These are phyloP conservation scores for Agrostemma githago DNA, from an alignment of 148 eudicot genomes.

Conservation along the genomic window DNA sequence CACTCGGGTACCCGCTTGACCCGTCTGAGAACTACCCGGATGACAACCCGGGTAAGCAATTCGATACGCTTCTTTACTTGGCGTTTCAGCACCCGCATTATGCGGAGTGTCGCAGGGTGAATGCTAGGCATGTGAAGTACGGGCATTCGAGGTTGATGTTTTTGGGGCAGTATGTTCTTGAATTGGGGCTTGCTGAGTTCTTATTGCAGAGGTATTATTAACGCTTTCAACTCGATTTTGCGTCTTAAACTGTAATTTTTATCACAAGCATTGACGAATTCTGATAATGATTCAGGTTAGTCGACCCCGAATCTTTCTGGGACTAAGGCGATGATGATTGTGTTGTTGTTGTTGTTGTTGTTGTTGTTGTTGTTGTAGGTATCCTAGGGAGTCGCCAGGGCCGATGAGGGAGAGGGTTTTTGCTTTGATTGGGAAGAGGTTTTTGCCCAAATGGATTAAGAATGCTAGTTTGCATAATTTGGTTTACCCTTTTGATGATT, in stretches of 20 bases:
- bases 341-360: too few relatives aligned
- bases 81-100: constrained; percentile 89
- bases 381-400: constrained; percentile 81
- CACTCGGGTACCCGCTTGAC: constrained; percentile 84
- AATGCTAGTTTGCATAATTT: constrained; percentile 89
- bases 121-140: constrained; percentile 62
- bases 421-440: constrained; percentile 77
- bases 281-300: too few relatives aligned
- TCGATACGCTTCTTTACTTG: constrained; percentile 78
- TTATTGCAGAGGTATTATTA: constrained; percentile 50
- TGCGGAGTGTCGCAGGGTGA: constrained; percentile 62
- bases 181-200: constrained; percentile 81
- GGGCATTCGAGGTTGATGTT: constrained; percentile 88
- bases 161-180: constrained; percentile 86
- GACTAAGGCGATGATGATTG: too few relatives aligned
- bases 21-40: constrained; percentile 56
- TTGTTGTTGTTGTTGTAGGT: constrained; percentile 8
- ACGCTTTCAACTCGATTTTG: too few relatives aligned
- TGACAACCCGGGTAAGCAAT: constrained; percentile 91
- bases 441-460: constrained; percentile 65
- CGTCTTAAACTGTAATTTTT: too few relatives aligned
- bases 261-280: too few relatives aligned
- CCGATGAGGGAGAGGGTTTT: constrained; percentile 85
- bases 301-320: too few relatives aligned
- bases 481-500: constrained; percentile 80